These are phyloP conservation scores for Corymbia maculata DNA, from an alignment of 345 rosid species.

Conservation along the genomic window DNA sequence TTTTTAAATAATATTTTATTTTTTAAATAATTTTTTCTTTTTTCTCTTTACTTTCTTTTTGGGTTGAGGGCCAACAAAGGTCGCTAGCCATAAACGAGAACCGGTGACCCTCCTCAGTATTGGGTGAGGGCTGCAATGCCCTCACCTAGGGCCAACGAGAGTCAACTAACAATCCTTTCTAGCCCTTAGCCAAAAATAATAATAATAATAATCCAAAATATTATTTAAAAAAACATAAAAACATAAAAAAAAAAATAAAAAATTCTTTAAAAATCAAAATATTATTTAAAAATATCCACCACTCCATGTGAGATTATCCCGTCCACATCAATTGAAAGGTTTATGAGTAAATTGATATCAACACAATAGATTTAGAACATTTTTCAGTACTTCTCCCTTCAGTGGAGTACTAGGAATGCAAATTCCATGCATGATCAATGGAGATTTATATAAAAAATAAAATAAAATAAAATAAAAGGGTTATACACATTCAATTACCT, in stretches of 20 bases:
- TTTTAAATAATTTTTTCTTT: accelerated
- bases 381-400: background rate
- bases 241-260: too few relatives aligned
- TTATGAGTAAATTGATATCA: accelerated
- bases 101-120: too few relatives aligned
- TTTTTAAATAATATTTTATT: too few relatives aligned
- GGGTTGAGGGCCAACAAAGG: accelerated
- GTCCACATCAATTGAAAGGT: accelerated
- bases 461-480: background rate
- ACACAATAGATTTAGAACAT: accelerated
- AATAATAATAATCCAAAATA: too few relatives aligned
- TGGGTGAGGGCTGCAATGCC: background rate
- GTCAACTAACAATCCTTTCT: accelerated
- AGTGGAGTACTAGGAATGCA: background rate
- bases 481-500: background rate
- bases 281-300: too few relatives aligned
- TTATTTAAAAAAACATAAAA: too few relatives aligned
- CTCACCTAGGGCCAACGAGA: background rate
- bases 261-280: too few relatives aligned
- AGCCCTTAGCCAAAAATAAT: background rate
- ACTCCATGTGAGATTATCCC: too few relatives aligned
- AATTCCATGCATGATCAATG: background rate
- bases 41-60: too few relatives aligned
- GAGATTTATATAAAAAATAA: background rate
- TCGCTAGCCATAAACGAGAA: too few relatives aligned